A percentile compares a stretch with the other conserved stretches of the same genome.
Conservation (phyloP, 1,284 basidiomycete genomes). For the Veloporphyrellus conicus region DNA sequence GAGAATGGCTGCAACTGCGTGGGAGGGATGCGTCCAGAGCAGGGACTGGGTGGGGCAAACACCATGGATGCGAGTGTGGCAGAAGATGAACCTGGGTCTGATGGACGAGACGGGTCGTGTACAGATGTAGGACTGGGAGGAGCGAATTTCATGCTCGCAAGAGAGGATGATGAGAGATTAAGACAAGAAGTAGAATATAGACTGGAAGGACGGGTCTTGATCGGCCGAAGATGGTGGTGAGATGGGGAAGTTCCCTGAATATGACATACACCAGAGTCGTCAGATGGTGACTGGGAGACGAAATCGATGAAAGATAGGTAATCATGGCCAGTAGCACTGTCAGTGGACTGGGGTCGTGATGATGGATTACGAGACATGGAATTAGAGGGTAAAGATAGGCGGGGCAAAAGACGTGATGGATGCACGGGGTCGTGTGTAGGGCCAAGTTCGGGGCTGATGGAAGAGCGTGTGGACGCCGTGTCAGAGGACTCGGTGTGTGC, state of each 20-base stretch:
- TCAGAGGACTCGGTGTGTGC: constrained; percentile 2
- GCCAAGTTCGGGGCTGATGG: constrained; percentile 34
- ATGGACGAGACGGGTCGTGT: too few relatives aligned
- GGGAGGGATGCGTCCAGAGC: constrained; percentile 1
- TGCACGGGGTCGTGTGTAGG: constrained; percentile 40
- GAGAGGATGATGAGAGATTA: constrained; percentile 23
- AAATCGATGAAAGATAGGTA: constrained; percentile 59
- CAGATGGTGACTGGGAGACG: constrained; percentile 37
- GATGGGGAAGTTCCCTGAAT: not conserved
- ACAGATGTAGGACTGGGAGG: constrained; percentile 27
- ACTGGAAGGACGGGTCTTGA: constrained; percentile 21
- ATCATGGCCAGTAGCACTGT: constrained; percentile 19
- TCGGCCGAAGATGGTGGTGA: constrained; percentile 16
- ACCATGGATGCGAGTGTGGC: constrained; percentile 25
- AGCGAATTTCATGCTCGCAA: constrained; percentile 31
- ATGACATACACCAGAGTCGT: constrained; percentile 24
- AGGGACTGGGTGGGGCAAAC: constrained; percentile 32
- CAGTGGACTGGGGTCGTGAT: constrained; percentile 13
- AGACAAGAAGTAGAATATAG: constrained; percentile 13
- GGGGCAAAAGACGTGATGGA: constrained; percentile 31
- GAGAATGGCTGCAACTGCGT: constrained; percentile 17
- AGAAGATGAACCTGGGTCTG: constrained; percentile 15
- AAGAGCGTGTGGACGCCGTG: constrained; percentile 17
- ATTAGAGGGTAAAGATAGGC: constrained; percentile 33
- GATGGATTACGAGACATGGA: constrained; percentile 23